A percentile compares a stretch with the other conserved stretches of the same genome.
These are phyloP conservation scores for Rhodotorula babjevae DNA, from an alignment of 768 basidiomycete species.

Conservation along the genomic window DNA sequence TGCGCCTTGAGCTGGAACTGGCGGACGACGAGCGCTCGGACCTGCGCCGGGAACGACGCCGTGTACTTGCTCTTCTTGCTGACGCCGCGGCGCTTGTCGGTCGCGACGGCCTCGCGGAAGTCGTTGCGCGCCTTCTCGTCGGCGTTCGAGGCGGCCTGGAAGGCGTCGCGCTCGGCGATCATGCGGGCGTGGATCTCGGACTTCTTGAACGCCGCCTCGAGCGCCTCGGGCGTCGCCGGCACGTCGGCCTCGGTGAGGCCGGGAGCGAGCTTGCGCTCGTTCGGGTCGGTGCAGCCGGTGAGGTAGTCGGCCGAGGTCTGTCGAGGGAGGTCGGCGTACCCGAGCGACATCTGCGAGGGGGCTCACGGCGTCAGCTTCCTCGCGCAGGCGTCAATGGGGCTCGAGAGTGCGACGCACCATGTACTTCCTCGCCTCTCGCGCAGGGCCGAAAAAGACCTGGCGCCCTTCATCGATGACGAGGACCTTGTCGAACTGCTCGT, in stretches of 20 bases:
- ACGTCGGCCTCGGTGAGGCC: constrained; percentile 60
- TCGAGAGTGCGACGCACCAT: constrained; percentile 47
- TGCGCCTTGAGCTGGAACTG: constrained; percentile 63
- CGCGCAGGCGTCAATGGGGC: no score
- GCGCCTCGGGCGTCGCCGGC: constrained; percentile 62
- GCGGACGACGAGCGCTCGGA: constrained; percentile 63
- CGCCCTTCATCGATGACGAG: constrained; percentile 68
- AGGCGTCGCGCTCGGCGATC: constrained; percentile 55
- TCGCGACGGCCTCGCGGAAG: constrained; percentile 69
- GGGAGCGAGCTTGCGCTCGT: constrained; percentile 72
- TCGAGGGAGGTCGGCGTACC: constrained; percentile 47
- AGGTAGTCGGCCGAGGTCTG: constrained; percentile 51
- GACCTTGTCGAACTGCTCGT: constrained; percentile 68
- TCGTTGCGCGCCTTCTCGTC: constrained; percentile 55
- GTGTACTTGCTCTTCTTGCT: constrained; percentile 72
- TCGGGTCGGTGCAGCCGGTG: constrained; percentile 61
- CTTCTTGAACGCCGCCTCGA: constrained; percentile 60
- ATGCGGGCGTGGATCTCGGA: constrained; percentile 55
- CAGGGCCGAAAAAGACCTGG: constrained; percentile 70
- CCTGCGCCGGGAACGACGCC: constrained; percentile 68
- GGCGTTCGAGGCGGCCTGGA: constrained; percentile 62
- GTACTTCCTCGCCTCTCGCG: constrained; percentile 60
- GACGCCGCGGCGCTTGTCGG: constrained; percentile 72
- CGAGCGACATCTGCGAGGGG: constrained; percentile 49
- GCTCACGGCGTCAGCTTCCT: no score